These are phyloP conservation scores for Neobulgaria alba DNA, from an alignment of 2,329 filamentous ascomycete species.

Conservation along the genomic window DNA sequence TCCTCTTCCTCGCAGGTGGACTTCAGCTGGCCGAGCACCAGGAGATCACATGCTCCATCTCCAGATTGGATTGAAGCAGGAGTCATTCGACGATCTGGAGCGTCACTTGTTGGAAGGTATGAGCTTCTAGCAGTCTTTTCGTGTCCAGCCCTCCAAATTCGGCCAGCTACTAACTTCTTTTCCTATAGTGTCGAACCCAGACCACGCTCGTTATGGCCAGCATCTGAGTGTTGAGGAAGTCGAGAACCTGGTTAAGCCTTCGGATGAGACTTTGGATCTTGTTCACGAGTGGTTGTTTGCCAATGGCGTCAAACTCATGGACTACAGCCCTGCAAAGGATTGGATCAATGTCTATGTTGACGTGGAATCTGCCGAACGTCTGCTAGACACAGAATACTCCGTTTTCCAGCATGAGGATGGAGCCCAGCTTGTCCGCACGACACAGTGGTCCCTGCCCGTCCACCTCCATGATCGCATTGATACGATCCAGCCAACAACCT, in stretches of 20 bases:
- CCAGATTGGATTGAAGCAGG: constrained; percentile 50
- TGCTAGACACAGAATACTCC: constrained; percentile 45
- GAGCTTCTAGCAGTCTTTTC: constrained; percentile 3
- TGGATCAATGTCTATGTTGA: constrained; percentile 47
- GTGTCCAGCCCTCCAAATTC: not conserved
- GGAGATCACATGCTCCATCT: constrained; percentile 41
- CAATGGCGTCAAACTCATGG: constrained; percentile 36
- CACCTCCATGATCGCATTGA: constrained; percentile 50
- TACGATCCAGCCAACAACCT: constrained; percentile 51
- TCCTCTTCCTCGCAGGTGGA: constrained; percentile 42
- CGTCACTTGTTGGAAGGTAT: constrained; percentile 44
- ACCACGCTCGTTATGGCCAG: constrained; percentile 44
- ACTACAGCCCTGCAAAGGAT: constrained; percentile 45
- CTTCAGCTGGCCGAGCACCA: constrained; percentile 36
- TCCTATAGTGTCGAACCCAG: constrained; percentile 42
- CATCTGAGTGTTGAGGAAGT: constrained; percentile 44
- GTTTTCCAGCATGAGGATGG: constrained; percentile 47
- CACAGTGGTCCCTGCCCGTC: constrained; percentile 46
- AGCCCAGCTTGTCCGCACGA: constrained; percentile 40
- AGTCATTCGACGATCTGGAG: constrained; percentile 45
- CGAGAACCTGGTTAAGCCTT: constrained; percentile 43
- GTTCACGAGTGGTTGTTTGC: constrained; percentile 48
- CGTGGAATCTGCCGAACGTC: constrained; percentile 40
- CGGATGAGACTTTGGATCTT: constrained; percentile 40
- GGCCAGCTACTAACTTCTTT: not conserved